These are phyloP conservation scores for Calonectria pteridis DNA, from an alignment of 2,329 filamentous ascomycete genomes.

Conservation along the genomic window DNA sequence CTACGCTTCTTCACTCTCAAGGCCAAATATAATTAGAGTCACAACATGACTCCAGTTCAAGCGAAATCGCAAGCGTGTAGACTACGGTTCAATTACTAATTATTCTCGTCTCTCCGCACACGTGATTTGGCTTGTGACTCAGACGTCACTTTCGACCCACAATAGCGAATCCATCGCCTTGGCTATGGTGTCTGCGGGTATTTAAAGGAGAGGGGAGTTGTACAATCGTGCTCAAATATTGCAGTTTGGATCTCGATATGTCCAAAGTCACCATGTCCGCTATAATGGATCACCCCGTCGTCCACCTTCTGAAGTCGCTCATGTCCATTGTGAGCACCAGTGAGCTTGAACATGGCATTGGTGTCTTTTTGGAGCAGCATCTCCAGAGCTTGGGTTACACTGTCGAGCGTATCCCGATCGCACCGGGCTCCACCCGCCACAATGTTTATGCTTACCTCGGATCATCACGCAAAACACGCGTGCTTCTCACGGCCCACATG, in stretches of 20 bases:
- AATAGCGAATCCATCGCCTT: background rate
- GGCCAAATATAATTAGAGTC: background rate
- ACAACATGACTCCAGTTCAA: background rate
- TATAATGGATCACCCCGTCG: conserved; percentile 14
- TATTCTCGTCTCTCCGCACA: background rate
- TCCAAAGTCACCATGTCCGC: background rate
- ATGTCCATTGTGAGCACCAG: conserved; percentile 34
- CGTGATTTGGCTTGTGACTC: background rate
- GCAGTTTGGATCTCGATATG: background rate
- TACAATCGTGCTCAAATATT: background rate
- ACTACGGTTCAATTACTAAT: background rate
- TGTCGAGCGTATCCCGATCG: conserved; percentile 45
- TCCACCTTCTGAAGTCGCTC: conserved; percentile 23
- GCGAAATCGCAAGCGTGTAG: background rate
- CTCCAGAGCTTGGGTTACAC: conserved; percentile 61
- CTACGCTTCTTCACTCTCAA: background rate
- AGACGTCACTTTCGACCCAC: background rate
- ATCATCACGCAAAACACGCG: conserved; percentile 60
- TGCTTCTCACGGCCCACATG: conserved; percentile 79
- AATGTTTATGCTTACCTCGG: conserved; percentile 78
- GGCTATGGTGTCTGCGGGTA: background rate
- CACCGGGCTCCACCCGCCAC: conserved; percentile 54
- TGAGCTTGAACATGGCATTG: conserved; percentile 69
- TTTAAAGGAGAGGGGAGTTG: background rate
- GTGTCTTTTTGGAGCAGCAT: conserved; percentile 73